Evolutionary conservation across 805 yeast genomes (phyloP), one percentile per base, ranked within the genome.

Genomic region (Sugiyamaella qingdaonensis): DNA sequence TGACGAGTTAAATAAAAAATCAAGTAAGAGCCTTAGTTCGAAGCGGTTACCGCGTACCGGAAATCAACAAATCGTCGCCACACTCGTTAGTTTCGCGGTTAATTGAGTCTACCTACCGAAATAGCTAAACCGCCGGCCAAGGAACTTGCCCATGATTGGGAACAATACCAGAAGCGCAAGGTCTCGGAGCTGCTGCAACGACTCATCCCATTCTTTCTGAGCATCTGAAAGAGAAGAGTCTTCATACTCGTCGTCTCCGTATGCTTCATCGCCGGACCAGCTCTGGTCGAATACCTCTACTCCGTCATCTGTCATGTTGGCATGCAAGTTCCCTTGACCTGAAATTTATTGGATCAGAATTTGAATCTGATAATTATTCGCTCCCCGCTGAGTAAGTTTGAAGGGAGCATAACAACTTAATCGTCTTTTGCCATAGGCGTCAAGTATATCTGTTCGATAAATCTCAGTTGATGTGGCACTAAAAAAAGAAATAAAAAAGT

Each of bases 191-290:
- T 85, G 88, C 49, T 70, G 69, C 53, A 85, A 56, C 54, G 83
- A 81, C 62, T 82, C 87, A 48, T 85, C 89, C 90, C 90, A 85
- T 57, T 85, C 88, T 58, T 78, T 77, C 63, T 84, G 88, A 0
- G 88, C 85, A 31, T 79, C 76, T 48, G 60, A 56, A 18, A 51
- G 50, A 4, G 43, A 39, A 21, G 43, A 53, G 16, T 54, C 54
- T 19, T 58, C 58, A 16, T 58, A 51, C 33, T 47, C 53, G 29
- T 48, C 51, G 33, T 36, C 33, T 21, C 51, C 51, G 16, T 48
- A 19, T 18, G 34, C 29, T 11, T 48, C 51, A 13, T 33, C 44
- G 7, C 32, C 27, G 29, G 51, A 10, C 48, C 48, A 29, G 37
- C 44, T 29, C 24, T 33, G 33, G 11, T 34, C 44, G 13, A 39